Evolutionary conservation across 257 asterid species (phyloP).

Genomic region (Solanum rostratum): DNA sequence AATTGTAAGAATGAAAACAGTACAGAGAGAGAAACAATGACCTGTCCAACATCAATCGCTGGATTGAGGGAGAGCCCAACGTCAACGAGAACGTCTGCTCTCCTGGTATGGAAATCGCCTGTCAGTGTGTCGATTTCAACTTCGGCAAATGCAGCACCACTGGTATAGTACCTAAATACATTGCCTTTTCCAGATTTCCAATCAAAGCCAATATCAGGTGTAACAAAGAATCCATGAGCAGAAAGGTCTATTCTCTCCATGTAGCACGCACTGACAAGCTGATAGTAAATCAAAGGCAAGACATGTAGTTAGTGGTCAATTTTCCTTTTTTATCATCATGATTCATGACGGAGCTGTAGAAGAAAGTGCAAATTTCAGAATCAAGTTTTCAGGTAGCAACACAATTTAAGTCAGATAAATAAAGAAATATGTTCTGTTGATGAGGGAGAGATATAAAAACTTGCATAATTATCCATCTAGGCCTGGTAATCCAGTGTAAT

Average conservation of each 20-base stretch:
- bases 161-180: conserved; percentile 73
- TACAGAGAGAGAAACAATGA: conserved; percentile 1
- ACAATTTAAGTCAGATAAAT: neutral
- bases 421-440: neutral
- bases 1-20: neutral
- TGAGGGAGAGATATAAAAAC: neutral
- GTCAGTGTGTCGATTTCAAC: conserved; percentile 87
- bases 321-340: neutral
- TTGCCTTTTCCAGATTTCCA: conserved; percentile 72
- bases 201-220: conserved; percentile 75
- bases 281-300: conserved; percentile 6
- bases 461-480: neutral
- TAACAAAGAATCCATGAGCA: conserved; percentile 80
- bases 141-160: conserved; percentile 89
- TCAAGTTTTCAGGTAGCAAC: neutral
- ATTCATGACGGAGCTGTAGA: neutral
- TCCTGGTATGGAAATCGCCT: conserved; percentile 89
- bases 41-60: conserved; percentile 98
- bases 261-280: conserved; percentile 79
- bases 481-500: neutral
- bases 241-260: conserved; percentile 90
- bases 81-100: conserved; percentile 66
- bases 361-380: neutral
- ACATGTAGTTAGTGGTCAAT: neutral
- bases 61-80: conserved; percentile 92